A percentile compares a stretch with the other conserved stretches of the same genome.
Conservation (phyloP, 371 early-diverging fungal species). For the Apophysomyces variabilis region DNA sequence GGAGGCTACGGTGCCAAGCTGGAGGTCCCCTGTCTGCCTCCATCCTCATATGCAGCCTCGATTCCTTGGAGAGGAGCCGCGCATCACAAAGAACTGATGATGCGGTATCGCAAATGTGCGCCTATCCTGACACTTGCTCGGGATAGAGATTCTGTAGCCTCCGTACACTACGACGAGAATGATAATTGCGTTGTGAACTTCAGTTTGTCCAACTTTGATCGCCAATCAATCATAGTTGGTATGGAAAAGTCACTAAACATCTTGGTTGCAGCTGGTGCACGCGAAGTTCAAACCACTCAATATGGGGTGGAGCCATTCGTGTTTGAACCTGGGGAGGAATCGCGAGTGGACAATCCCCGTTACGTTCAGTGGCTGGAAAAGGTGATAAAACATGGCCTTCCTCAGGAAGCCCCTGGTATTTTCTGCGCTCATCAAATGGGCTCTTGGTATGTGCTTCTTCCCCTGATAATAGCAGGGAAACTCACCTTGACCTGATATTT, state of each 20-base stretch:
- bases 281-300: constrained; percentile 54
- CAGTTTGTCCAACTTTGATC: constrained; percentile 53
- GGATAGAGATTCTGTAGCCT: constrained; percentile 60
- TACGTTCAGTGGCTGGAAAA: constrained; percentile 25
- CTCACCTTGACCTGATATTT: constrained; percentile 3
- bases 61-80: constrained; percentile 54
- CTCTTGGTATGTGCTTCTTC: constrained; percentile 44
- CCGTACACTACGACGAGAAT: constrained; percentile 21
- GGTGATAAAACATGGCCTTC: constrained; percentile 24
- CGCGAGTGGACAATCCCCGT: constrained; percentile 29
- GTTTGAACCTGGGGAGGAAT: constrained; percentile 30
- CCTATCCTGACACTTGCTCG: constrained; percentile 61
- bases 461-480: not conserved
- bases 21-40: constrained; percentile 58
- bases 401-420: constrained; percentile 11
- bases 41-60: constrained; percentile 34
- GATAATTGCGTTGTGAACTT: constrained; percentile 36
- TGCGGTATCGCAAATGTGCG: constrained; percentile 36
- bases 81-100: constrained; percentile 59
- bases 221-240: constrained; percentile 44
- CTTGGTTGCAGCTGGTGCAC: constrained; percentile 73
- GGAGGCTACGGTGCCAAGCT: constrained; percentile 68
- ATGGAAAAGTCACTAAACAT: constrained; percentile 48
- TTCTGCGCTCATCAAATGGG: constrained; percentile 63
- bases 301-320: constrained; percentile 39